phyloP scores from a whole-genome alignment of 2,329 filamentous ascomycete species.

The Huntiella decipiens region DNA sequence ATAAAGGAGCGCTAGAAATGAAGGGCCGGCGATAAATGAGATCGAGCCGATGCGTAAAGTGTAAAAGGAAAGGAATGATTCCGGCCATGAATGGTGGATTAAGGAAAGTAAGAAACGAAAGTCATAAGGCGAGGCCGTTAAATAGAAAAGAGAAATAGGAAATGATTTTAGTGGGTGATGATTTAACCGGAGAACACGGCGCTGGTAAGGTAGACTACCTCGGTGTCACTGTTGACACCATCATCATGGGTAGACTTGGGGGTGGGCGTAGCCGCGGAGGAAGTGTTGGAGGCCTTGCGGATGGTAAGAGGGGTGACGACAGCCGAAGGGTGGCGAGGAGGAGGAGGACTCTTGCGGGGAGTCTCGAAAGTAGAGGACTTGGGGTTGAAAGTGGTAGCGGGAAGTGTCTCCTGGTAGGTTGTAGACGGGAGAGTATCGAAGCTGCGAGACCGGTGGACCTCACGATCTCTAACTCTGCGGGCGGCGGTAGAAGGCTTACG shows the following conservation, averaged over 20 bases:
- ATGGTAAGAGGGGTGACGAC: conserved; percentile 15
- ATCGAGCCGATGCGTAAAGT: not conserved
- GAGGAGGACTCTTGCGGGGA: conserved; percentile 5
- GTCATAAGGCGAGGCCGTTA: not conserved
- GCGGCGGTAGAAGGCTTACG: conserved; percentile 11
- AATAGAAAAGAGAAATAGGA: conserved; percentile 4
- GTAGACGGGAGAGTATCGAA: conserved; percentile 29
- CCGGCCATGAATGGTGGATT: not conserved
- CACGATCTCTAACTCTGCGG: conserved; percentile 16
- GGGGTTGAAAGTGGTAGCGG: not conserved
- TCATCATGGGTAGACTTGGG: conserved; percentile 13
- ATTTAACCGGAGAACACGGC: conserved; percentile 28
- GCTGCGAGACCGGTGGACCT: conserved; percentile 30
- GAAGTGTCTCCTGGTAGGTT: not conserved
- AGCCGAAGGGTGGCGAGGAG: conserved; percentile 2
- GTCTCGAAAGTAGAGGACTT: conserved; percentile 13
- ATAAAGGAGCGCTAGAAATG: not conserved
- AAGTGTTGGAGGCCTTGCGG: conserved; percentile 19
- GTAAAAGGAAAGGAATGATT: not conserved
- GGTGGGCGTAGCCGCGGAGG: conserved; percentile 13
- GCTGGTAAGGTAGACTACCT: conserved; percentile 27
- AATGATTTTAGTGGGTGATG: conserved; percentile 1
- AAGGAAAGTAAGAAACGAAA: conserved; percentile 2
- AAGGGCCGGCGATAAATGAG: not conserved
- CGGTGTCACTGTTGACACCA: conserved; percentile 16